These are phyloP conservation scores for Colletotrichum karsti DNA, from an alignment of 2,329 filamentous ascomycete genomes.

Conservation along the genomic window DNA sequence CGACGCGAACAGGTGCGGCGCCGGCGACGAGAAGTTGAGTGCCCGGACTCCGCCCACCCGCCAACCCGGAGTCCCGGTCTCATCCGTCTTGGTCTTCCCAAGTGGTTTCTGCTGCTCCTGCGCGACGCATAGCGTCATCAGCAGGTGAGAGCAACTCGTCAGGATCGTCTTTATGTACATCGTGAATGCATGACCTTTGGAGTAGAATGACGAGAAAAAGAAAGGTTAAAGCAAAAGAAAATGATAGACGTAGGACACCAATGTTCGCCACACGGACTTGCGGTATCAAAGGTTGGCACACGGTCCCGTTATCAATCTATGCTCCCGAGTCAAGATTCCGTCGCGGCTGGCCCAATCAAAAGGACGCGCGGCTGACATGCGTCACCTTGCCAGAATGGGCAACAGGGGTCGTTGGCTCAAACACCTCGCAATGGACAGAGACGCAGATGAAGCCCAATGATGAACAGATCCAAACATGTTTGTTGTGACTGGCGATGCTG, in stretches of 20 bases:
- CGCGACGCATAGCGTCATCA: neutral
- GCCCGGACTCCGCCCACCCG: neutral
- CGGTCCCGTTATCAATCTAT: slow-evolving; percentile 10
- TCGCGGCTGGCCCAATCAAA: slow-evolving; percentile 19
- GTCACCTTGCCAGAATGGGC: slow-evolving; percentile 19
- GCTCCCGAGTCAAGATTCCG: slow-evolving; percentile 16
- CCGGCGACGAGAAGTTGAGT: slow-evolving; percentile 55
- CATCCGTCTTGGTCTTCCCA: too few relatives aligned
- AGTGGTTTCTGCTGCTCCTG: slow-evolving; percentile 11
- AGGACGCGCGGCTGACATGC: slow-evolving; percentile 23
- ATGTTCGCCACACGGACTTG: neutral
- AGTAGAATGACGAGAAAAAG: neutral
- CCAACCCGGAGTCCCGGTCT: neutral
- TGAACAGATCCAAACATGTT: neutral
- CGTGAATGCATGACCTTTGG: neutral
- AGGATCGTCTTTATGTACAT: neutral
- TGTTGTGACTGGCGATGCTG: neutral
- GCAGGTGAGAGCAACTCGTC: neutral
- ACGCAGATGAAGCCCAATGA: neutral
- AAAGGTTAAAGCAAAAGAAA: too few relatives aligned
- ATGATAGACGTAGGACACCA: neutral
- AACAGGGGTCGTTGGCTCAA: neutral
- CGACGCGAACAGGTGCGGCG: slow-evolving; percentile 58
- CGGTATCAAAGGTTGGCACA: neutral
- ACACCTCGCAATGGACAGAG: neutral